Conservation (phyloP, 2,329 filamentous ascomycete genomes). For the Penicillium capsulatum region DNA sequence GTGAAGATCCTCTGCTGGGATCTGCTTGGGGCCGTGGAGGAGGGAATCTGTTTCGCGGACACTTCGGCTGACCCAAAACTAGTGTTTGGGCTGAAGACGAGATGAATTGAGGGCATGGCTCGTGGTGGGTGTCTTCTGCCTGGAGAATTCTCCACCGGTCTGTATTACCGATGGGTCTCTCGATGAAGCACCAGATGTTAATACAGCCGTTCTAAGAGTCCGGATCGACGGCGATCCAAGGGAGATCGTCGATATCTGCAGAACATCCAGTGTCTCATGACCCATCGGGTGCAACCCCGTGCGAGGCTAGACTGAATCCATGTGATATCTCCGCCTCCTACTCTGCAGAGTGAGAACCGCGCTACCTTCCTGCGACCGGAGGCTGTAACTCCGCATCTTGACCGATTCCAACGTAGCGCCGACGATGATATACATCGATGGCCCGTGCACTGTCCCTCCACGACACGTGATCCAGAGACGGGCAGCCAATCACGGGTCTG, state of each 20-base stretch:
- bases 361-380: too few relatives aligned
- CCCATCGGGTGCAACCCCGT: conserved; percentile 15
- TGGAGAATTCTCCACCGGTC: too few relatives aligned
- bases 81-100: conserved; percentile 32
- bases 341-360: neutral
- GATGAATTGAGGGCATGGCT: conserved; percentile 1
- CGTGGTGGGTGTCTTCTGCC: neutral
- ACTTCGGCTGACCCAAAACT: conserved; percentile 39
- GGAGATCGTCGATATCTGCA: conserved; percentile 19
- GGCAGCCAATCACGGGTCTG: conserved; percentile 26
- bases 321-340: conserved; percentile 1
- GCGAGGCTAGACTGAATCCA: conserved; percentile 3
- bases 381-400: too few relatives aligned
- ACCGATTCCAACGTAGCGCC: too few relatives aligned
- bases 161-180: too few relatives aligned
- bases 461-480: conserved; percentile 30
- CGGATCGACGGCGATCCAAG: conserved; percentile 9
- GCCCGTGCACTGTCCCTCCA: conserved; percentile 5
- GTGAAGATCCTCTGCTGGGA: conserved; percentile 45
- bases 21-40: conserved; percentile 43
- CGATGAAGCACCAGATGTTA: conserved; percentile 1
- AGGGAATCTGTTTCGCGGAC: conserved; percentile 47
- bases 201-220: neutral
- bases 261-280: conserved; percentile 15
- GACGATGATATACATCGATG: conserved; percentile 5